Percentiles rank a stretch among this genome's conserved stretches.
phyloP scores from a whole-genome alignment of 176 grass and related monocot genomes.

The Tuctoria greenei region DNA sequence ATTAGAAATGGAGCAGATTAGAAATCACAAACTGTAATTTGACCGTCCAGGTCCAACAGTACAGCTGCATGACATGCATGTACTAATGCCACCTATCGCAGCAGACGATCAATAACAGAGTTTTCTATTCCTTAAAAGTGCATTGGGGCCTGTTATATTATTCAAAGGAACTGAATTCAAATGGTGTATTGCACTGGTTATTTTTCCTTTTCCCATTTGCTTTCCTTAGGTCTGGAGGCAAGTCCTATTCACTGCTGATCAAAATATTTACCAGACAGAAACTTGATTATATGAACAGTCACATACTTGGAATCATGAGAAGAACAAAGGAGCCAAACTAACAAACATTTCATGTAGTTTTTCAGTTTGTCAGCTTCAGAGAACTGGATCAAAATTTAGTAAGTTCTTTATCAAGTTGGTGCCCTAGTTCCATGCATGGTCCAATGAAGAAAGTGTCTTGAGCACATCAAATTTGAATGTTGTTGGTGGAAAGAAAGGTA shows the following conservation, averaged over 20 bases:
- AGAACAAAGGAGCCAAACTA: background rate
- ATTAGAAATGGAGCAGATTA: constrained; percentile 20
- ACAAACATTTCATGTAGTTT: background rate
- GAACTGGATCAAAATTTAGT: background rate
- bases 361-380: background rate
- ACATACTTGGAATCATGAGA: background rate
- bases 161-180: background rate
- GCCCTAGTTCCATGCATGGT: background rate
- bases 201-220: constrained; percentile 1
- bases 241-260: background rate
- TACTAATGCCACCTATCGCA: background rate
- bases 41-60: background rate
- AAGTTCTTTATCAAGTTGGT: no score
- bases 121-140: background rate
- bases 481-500: background rate
- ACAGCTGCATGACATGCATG: background rate
- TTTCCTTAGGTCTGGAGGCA: background rate
- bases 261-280: background rate
- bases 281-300: constrained; percentile 2
- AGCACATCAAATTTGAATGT: background rate
- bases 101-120: constrained; percentile 9
- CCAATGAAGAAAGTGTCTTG: background rate
- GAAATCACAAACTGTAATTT: background rate
- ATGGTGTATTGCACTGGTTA: background rate
- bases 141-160: background rate